phyloP scores from a whole-genome alignment of 148 eudicot genomes.

The Camellia sinensis region DNA sequence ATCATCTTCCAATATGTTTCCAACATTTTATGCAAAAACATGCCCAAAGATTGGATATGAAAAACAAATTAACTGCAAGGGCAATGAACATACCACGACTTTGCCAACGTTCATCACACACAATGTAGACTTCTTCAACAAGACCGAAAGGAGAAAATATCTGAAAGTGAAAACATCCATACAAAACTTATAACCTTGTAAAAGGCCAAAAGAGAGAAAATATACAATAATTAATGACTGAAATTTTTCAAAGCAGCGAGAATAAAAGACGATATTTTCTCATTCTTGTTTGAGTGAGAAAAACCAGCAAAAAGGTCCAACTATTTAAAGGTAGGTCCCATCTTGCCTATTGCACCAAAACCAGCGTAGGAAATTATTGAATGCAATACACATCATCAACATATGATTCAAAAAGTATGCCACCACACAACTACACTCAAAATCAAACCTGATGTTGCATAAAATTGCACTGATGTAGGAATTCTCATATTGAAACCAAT shows the following conservation, averaged over 20 bases:
- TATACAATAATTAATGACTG: neutral
- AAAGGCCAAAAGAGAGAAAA: slow-evolving; percentile 11
- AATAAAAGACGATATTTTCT: neutral
- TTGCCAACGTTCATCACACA: slow-evolving; percentile 60
- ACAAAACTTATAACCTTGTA: neutral
- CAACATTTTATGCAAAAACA: neutral
- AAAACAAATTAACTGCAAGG: slow-evolving; percentile 11
- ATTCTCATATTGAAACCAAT: neutral
- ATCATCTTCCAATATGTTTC: neutral
- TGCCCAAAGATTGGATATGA: neutral
- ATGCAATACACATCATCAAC: neutral
- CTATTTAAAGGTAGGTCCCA: neutral
- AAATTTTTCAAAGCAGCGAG: neutral
- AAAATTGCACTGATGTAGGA: neutral
- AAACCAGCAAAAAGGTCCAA: neutral
- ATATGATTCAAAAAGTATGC: neutral
- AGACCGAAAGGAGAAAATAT: slow-evolving; percentile 75
- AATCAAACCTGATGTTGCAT: neutral
- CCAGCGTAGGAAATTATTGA: neutral
- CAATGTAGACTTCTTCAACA: slow-evolving; percentile 65
- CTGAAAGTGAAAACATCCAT: slow-evolving; percentile 30
- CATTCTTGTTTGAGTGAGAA: neutral
- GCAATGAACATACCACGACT: slow-evolving; percentile 65
- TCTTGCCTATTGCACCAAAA: neutral
- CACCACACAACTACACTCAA: neutral